Conservation (phyloP, 2,329 filamentous ascomycete genomes). For the Penicillium sp. region DNA sequence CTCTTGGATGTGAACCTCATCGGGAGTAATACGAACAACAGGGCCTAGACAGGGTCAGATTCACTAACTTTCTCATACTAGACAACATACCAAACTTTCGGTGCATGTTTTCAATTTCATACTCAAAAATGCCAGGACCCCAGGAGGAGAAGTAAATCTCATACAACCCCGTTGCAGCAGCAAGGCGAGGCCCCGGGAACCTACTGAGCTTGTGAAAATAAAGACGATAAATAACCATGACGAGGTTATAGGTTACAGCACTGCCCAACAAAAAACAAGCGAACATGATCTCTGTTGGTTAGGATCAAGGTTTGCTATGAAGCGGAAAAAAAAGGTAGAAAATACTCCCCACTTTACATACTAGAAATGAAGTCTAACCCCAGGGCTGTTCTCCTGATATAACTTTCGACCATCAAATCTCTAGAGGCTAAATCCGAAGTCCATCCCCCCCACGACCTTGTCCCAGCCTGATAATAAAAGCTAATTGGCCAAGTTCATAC, state of each 20-base stretch:
- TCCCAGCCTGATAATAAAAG: neutral
- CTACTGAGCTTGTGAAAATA: constrained; percentile 20
- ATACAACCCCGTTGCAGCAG: constrained; percentile 22
- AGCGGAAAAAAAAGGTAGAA: neutral
- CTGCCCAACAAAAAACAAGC: constrained; percentile 22
- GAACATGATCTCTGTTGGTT: constrained; percentile 9
- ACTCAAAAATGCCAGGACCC: constrained; percentile 14
- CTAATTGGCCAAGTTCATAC: constrained; percentile 3
- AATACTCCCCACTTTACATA: neutral
- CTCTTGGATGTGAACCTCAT: constrained; percentile 23
- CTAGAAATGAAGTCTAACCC: neutral
- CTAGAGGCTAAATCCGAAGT: neutral
- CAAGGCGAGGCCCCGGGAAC: constrained; percentile 22
- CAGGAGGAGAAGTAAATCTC: constrained; percentile 21
- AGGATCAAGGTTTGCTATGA: neutral
- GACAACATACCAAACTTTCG: constrained; percentile 15
- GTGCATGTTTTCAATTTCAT: constrained; percentile 22
- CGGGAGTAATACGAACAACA: constrained; percentile 23
- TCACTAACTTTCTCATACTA: neutral
- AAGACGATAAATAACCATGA: constrained; percentile 23
- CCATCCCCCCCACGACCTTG: neutral
- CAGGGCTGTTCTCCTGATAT: neutral
- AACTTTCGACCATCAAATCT: neutral
- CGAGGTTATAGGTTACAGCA: constrained; percentile 18
- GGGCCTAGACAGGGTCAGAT: constrained; percentile 13